Evolutionary conservation across 2,329 filamentous ascomycete genomes (phyloP), one percentile per base, ranked within the genome.

Genomic region (Intubia oerlemansii): DNA sequence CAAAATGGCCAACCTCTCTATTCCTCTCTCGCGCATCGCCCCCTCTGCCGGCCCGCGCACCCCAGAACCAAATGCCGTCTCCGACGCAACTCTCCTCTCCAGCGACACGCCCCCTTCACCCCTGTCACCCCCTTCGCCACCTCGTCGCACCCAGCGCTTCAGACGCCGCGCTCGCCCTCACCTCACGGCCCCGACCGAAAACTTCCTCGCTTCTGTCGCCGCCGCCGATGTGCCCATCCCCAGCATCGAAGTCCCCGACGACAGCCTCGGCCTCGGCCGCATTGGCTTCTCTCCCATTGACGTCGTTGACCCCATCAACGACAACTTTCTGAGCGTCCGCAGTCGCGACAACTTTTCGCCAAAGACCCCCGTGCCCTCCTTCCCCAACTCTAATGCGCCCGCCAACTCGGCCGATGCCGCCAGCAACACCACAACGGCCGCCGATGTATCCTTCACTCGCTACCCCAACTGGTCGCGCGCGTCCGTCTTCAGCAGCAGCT

Each of bases 131-230:
- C 59, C 57, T 24, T 56, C 59, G 40, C 59, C 62, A 16, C 59
- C 57, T 24, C 56, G 59, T 41, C 59, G 60, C 30, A 52, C 69
- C n/a, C n/a, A n/a, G 39, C 57, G 54, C 37, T 45, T 70, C 34
- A 65, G 65, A 46, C 56, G 59, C 39, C 63, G 64, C 39, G 54
- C 58, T 40, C 54, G 55, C 21, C 57, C 62, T 15, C 37, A 38
- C 24, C 50, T 64, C 9, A 47, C 56, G 33, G 66, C 66, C 21
- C 66, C 68, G 2, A 73, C 68, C 2, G 56, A 69, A 41, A 65
- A 73, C 28, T 74, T 74, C 41, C 57, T 74, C n/a, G 67, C 66
- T 3, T 72, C 66, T 4, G 68, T 74, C 32, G 67, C 65, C 25
- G 66, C 66, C 12, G 68, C 66, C 34, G 68, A 74, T 42, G 52